Base-by-base conservation (phyloP, 768 basidiomycete species). In the Agaricus bisporus region DNA sequence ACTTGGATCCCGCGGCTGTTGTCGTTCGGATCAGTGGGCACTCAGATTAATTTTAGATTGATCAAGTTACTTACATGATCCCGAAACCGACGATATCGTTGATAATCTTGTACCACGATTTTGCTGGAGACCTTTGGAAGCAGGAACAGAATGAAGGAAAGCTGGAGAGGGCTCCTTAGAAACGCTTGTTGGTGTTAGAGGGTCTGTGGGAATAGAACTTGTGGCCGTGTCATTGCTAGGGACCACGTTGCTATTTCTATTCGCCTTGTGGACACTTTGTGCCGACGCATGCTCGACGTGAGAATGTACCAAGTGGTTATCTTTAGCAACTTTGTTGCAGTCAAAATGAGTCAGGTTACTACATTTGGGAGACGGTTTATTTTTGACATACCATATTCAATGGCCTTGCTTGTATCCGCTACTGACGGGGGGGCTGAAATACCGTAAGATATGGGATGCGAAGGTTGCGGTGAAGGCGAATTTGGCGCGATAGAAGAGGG, bases 11-110 rank as follows among this genome's bases (percentile, higher is more conserved):
- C 15, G 45, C 25, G 28, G 25, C 45, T 28, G 28, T 17, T 28
- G 25, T 17, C 17, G 47, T 28, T 20, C 14, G 17, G 39, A 47
- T 48, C 36, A 47, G 22, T 18, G 38, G 36, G 39, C 17, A 10
- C n/a, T 41, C 22, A 5, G 28, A 17, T 39, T 4, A 6, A 14
- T 11, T 15, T 12, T 15, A 17, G 5, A 17, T 43, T 22, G 25
- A 37, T n/a, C 14, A 26, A 32, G 12, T 9, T 9, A 20, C 32
- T 35, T 17, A 17, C 32, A 37, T 22, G 18, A 15, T 36, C 51
- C 17, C 4, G 51, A 44, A 36, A 22, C 35, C 12, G 51, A 52
- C 17, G 51, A 52, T 25, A 52, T 38, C 5, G 51, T 52, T 2
- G 51, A 37, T 14, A 52, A 14, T 10, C 51, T 26, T 10, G 10